Conservation (phyloP, 805 yeast genomes). For the Wickerhamomyces queroliae region DNA sequence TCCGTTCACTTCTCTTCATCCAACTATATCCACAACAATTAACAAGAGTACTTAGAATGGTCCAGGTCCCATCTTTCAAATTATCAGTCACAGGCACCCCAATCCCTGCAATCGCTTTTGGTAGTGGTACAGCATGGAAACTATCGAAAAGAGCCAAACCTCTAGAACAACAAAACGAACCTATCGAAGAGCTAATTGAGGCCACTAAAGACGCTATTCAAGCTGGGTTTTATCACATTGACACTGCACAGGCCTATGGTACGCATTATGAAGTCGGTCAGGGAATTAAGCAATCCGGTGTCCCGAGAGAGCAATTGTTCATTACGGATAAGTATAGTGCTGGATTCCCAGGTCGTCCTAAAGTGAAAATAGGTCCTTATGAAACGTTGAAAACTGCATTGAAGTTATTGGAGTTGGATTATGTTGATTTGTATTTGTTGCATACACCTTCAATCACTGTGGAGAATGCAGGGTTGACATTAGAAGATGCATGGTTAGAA, state of each 20-base stretch:
- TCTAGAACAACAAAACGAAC: slow-evolving; percentile 17
- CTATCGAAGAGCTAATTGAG: slow-evolving; percentile 22
- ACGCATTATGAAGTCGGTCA: slow-evolving; percentile 53
- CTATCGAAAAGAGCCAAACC: slow-evolving; percentile 20
- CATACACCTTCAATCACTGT: slow-evolving; percentile 50
- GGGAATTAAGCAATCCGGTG: slow-evolving; percentile 37
- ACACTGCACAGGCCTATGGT: slow-evolving; percentile 57
- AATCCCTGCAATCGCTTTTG: slow-evolving; percentile 42
- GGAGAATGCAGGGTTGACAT: slow-evolving; percentile 28
- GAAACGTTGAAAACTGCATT: slow-evolving; percentile 39
- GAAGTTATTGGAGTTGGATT: slow-evolving; percentile 39
- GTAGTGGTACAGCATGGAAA: slow-evolving; percentile 43
- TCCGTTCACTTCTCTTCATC: neutral
- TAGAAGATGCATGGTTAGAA: slow-evolving; percentile 47
- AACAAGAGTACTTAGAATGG: slow-evolving; percentile 1
- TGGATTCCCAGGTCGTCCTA: slow-evolving; percentile 3
- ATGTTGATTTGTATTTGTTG: slow-evolving; percentile 53
- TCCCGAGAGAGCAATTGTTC: slow-evolving; percentile 41
- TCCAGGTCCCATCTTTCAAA: slow-evolving; percentile 17
- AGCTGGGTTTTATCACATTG: slow-evolving; percentile 52
- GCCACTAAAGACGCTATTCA: slow-evolving; percentile 30
- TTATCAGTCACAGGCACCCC: slow-evolving; percentile 30
- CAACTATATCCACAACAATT: neutral
- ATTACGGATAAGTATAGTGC: slow-evolving; percentile 54
- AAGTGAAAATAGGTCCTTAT: slow-evolving; percentile 34